phyloP scores from a whole-genome alignment of 1,139 yeast species.

The Saccharomyces hybrid region DNA sequence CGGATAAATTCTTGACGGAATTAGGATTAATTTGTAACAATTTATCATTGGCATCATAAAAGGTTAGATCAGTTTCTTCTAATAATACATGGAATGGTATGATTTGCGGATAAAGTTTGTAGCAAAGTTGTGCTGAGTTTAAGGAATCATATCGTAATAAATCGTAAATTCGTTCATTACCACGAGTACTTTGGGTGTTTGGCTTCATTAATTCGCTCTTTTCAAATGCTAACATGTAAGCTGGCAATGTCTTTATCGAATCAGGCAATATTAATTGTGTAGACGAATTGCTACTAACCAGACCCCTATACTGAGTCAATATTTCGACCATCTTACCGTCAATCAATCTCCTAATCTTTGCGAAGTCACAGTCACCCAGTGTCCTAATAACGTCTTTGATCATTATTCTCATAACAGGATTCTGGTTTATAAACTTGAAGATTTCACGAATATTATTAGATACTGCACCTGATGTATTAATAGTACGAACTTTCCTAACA shows the following conservation, averaged over 20 bases:
- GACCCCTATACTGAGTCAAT: slow-evolving; percentile 66
- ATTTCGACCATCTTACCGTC: slow-evolving; percentile 62
- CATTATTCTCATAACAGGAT: slow-evolving; percentile 64
- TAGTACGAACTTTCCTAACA: slow-evolving; percentile 71
- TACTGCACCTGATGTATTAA: slow-evolving; percentile 75
- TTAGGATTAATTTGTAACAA: slow-evolving; percentile 37
- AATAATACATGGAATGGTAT: slow-evolving; percentile 61
- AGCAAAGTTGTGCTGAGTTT: slow-evolving; percentile 53
- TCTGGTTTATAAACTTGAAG: slow-evolving; percentile 79
- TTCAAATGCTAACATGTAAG: slow-evolving; percentile 59
- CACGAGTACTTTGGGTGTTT: slow-evolving; percentile 39
- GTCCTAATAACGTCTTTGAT: slow-evolving; percentile 62
- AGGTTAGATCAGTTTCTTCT: slow-evolving; percentile 47
- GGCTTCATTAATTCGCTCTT: slow-evolving; percentile 59
- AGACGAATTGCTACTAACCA: slow-evolving; percentile 41
- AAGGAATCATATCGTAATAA: slow-evolving; percentile 46
- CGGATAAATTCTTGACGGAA: slow-evolving; percentile 38
- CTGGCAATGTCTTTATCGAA: slow-evolving; percentile 64
- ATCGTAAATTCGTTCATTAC: slow-evolving; percentile 57
- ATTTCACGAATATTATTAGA: slow-evolving; percentile 67
- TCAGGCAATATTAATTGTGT: slow-evolving; percentile 77
- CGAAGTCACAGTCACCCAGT: slow-evolving; percentile 52
- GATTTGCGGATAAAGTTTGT: slow-evolving; percentile 73
- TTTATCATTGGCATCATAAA: slow-evolving; percentile 39
- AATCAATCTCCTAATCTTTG: slow-evolving; percentile 56